Evolutionary conservation across 108 stramenopile species (phyloP), one percentile per base, ranked within the genome.

Genomic region (Parietichytrium sp.): DNA sequence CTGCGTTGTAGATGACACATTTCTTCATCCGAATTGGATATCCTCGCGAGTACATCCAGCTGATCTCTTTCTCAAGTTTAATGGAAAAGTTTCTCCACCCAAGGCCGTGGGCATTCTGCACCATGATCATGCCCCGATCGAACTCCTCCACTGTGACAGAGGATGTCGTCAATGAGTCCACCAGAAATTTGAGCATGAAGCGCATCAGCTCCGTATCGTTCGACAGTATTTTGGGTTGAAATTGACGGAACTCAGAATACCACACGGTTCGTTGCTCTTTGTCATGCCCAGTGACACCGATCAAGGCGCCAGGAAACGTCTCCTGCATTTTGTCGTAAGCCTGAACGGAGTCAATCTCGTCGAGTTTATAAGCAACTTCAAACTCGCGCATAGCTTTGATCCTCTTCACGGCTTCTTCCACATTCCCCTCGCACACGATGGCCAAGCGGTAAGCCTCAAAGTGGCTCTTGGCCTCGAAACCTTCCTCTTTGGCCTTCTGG

Each of bases 371-470:
- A n/a, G 36, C 20, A 7, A 23, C 33, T 20, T 72, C 61, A 72
- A 72, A 38, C 3, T 72, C 61, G 38, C 61, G 61, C 7, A 72
- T 27, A 16, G 23, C 2, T 25, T 72, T 72, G 42, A 72, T 27
- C 20, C 61, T 33, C 29, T 72, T 31, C 8, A 72, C 0, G 38
- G 45, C 45, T 42, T 72, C 45, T n/a, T 25, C 6, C 33, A 18
- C 38, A 42, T 72, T 25, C 20, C 61, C 61, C 20, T 72, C 61
- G 61, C 61, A 72, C 61, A 42, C 61, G 61, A 72, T 45, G 3
- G 45, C 61, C 6, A 72, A 42, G 20, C 61, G 61, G 3, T 45
- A 10, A 25, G 61, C 61, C 4, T 72, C 61, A 27, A 72, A 27
- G 20, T 72, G 38, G 42, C 45, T 72, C 8, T 42, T 33, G 2